phyloP scores from a whole-genome alignment of 345 rosid species.

The Excoecaria cochinchinensis region DNA sequence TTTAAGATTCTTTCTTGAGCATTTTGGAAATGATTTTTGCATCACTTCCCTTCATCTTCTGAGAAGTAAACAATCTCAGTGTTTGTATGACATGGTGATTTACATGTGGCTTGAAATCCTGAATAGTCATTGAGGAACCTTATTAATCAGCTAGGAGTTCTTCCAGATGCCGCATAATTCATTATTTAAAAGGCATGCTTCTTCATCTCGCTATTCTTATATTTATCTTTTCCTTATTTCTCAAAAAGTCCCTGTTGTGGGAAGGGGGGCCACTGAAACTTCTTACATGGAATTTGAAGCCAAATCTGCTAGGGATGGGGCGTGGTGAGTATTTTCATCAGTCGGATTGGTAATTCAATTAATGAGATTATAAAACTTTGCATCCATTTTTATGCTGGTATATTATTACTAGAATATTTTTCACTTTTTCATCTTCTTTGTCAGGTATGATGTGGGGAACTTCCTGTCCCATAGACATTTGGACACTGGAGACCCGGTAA shows the following conservation, averaged over 20 bases:
- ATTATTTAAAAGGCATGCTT: neutral
- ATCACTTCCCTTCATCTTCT: neutral
- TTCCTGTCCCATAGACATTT: slow-evolving; percentile 69
- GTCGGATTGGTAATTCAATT: slow-evolving; percentile 10
- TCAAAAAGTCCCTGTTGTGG: slow-evolving; percentile 44
- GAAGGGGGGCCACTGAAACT: slow-evolving; percentile 59
- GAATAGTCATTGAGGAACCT: slow-evolving; percentile 7
- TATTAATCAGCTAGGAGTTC: neutral
- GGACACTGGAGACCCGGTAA: slow-evolving; percentile 78
- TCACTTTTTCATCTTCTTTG: slow-evolving; percentile 11
- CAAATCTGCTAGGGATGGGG: slow-evolving; percentile 95
- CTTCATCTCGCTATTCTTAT: slow-evolving; percentile 5
- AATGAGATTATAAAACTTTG: neutral
- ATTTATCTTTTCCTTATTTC: slow-evolving; percentile 13
- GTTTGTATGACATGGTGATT: slow-evolving; percentile 6
- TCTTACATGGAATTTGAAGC: slow-evolving; percentile 89
- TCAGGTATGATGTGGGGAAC: slow-evolving; percentile 83
- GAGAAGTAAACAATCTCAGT: neutral
- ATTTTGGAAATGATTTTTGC: neutral
- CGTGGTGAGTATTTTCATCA: slow-evolving; percentile 63
- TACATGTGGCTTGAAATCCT: neutral
- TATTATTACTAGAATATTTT: neutral
- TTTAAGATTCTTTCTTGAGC: neutral
- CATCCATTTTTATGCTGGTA: neutral
- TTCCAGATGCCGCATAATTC: slow-evolving; percentile 2